Base-by-base conservation (phyloP, 768 basidiomycete genomes). In the Tephrocybe sp. region DNA sequence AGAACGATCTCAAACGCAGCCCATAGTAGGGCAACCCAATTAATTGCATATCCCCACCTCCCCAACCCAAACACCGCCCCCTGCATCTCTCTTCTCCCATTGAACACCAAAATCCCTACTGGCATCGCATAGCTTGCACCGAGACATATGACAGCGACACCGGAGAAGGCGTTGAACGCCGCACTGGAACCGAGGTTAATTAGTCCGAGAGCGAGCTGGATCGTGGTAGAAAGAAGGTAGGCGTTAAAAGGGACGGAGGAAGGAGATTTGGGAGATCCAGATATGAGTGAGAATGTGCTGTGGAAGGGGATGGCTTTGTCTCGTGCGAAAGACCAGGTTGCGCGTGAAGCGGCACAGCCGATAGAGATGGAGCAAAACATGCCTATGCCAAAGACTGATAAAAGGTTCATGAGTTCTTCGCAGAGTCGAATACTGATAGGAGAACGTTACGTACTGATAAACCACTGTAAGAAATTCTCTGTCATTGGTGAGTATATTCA, bases 291-390 rank as follows among this genome's bases (percentile, higher is more conserved):
- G 68, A 84, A 84, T 49, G 69, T 60, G 10, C 52, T 46, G 33
- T 78, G 74, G 39, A 78, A 73, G 2, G 84, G 85, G 35, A 87
- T 79, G 1, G 80, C 85, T 52, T 75, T 75, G 67, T 87, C 85
- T 2, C 85, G 75, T 0, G 84, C 80, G 60, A 87, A 87, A 42
- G 80, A 80, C 85, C 84, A 87, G 2, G 84, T 85, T 32, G 82
- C 80, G 19, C 85, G 79, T 13, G 84, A 85, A 34, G 84, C 80
- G 7, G 83, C 84, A 47, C 81, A 84, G 34, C 78, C 77, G 53
- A 82, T 80, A n/a, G 85, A 85, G 49, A 86, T 79, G 30, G 80
- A 75, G 46, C 84, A 85, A 65, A 85, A 85, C 51, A 83, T 66
- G 12, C 74, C 75, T 45, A 77, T 67, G 6, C 76, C 77, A 46